Base-by-base conservation (phyloP, 2,329 filamentous ascomycete species). In the Trichoderma semiorbis region DNA sequence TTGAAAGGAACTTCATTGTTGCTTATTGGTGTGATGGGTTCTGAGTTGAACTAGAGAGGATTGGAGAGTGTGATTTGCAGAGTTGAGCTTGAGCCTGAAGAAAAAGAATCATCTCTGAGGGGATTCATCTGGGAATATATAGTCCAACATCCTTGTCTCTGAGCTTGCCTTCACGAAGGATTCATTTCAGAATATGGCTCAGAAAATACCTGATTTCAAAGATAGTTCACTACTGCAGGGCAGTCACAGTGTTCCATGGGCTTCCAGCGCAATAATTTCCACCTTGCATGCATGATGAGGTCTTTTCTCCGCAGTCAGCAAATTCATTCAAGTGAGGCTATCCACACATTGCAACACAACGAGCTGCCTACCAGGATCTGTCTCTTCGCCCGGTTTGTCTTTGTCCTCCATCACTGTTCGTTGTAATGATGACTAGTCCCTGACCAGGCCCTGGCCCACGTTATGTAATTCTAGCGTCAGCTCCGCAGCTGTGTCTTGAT, bases 391-490 rank as follows among this genome's bases (percentile, higher is more conserved):
- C 61, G 34, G 61, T 18, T 32, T 66, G 21, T 30, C 21, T 21
- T 55, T n/a, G 36, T 34, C 26, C 36, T 34, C 28, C 16, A 66
- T 26, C 28, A 16, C n/a, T 26, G 18, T 32, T 36, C 26, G 55
- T 47, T 61, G 62, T 53, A 53, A 65, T 65, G 62, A 65, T 65
- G 36, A 65, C 26, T 50, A 34, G 30, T 24, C 1, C 28, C 26
- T 60, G 66, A 36, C 39, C 66, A 21, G 30, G 16, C 3, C 28
- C 26, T 60, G 66, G 24, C 16, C 55, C 66, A 34, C 43, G 55
- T 69, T 69, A 53, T 69, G 55, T 69, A 69, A 69, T 61, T 34
- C 11, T 61, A 50, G 24, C n/a, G 66, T 69, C 66, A 69, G 66
- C 66, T 69, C 66, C 28, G 55, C 66, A 24, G n/a, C 55, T 43